Percentiles rank a stretch among this genome's conserved stretches.
Evolutionary conservation across 1,284 basidiomycete species (phyloP).

Genomic region (Ganoderma sp.): DNA sequence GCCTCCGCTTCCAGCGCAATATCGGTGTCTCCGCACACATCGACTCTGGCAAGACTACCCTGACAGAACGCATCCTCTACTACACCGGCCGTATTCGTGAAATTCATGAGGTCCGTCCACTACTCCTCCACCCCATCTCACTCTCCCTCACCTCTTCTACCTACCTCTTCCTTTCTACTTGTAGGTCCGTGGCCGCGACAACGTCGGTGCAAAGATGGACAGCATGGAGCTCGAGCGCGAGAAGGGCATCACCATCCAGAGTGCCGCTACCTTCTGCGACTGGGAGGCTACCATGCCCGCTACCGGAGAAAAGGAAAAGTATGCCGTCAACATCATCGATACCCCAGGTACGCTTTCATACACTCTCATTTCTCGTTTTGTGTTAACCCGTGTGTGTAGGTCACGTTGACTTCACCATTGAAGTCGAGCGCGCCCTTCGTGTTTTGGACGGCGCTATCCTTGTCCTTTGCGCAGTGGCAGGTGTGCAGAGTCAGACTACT

Average conservation of each 20-base stretch:
- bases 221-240: constrained; percentile 99
- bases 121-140: constrained; percentile 16
- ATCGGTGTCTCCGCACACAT: constrained; percentile 92
- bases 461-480: constrained; percentile 96
- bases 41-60: constrained; percentile 97
- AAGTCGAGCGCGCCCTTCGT: constrained; percentile 95
- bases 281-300: constrained; percentile 82
- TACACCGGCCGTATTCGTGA: constrained; percentile 97
- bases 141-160: constrained; percentile 1
- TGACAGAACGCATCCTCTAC: constrained; percentile 97
- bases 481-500: constrained; percentile 97
- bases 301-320: constrained; percentile 77
- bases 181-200: constrained; percentile 89
- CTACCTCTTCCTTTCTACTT: neutral
- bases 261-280: constrained; percentile 97
- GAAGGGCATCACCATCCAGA: constrained; percentile 99
- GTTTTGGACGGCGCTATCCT: constrained; percentile 97
- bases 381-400: constrained; percentile 50
- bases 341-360: constrained; percentile 75
- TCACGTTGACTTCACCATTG: constrained; percentile 99
- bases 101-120: constrained; percentile 88
- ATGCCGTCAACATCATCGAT: constrained; percentile 98
- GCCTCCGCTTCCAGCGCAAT: constrained; percentile 74
- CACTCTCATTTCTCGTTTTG: neutral
- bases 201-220: constrained; percentile 99